These are phyloP conservation scores for Stachybotrys echinatus DNA, from an alignment of 2,329 filamentous ascomycete species.

Conservation along the genomic window DNA sequence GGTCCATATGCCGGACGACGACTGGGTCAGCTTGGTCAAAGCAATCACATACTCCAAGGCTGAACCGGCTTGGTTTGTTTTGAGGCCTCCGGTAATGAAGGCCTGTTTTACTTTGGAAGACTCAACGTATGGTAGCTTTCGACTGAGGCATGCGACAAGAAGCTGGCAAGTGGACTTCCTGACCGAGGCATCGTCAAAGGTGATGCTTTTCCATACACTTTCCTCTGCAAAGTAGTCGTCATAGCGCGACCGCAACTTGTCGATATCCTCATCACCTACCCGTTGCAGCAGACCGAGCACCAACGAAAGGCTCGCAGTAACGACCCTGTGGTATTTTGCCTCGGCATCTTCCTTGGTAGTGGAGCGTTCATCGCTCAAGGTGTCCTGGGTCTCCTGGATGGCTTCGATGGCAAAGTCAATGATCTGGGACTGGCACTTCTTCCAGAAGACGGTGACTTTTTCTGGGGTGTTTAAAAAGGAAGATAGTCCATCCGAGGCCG, in stretches of 20 bases:
- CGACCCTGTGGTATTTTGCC: constrained; percentile 77
- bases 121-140: constrained; percentile 41
- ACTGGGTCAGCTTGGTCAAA: constrained; percentile 59
- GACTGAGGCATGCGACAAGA: constrained; percentile 41
- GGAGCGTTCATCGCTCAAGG: constrained; percentile 82
- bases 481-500: constrained; percentile 72
- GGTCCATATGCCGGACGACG: constrained; percentile 69
- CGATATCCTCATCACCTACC: constrained; percentile 45
- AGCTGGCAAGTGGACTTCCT: constrained; percentile 48
- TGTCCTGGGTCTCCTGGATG: constrained; percentile 72
- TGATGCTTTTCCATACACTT: constrained; percentile 62
- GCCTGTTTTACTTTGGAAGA: constrained; percentile 46
- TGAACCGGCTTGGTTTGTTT: constrained; percentile 68
- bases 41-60: constrained; percentile 65
- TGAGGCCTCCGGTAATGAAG: constrained; percentile 69
- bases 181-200: constrained; percentile 52
- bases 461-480: constrained; percentile 74
- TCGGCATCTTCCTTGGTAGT: constrained; percentile 80
- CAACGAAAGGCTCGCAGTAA: constrained; percentile 49
- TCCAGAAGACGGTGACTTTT: constrained; percentile 73
- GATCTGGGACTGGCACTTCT: constrained; percentile 73
- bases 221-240: constrained; percentile 61
- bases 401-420: constrained; percentile 78
- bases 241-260: constrained; percentile 57
- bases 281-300: constrained; percentile 48